Base-by-base conservation (phyloP, 2,329 filamentous ascomycete genomes). In the Fusarium begoniae region DNA sequence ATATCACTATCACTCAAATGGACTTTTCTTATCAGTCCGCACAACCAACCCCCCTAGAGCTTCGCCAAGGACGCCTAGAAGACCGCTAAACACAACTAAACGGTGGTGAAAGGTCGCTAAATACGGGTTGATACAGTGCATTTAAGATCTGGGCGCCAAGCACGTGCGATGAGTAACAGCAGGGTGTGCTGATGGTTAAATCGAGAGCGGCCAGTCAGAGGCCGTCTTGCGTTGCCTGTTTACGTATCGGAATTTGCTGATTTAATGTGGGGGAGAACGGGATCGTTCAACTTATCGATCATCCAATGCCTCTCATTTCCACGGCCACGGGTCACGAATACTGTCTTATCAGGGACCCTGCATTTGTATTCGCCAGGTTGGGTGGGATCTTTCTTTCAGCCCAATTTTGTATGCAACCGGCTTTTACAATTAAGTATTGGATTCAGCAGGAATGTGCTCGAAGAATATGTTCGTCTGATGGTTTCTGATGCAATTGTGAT, bases 201-300 rank as follows among this genome's bases (percentile, higher is more conserved):
- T 24, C 15, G 22, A 28, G 30, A 24, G 43, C 41, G 45, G 45
- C 77, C 78, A 79, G 74, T 79, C 37, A 79, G 73, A 77, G 61
- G 66, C 57, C 69, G 50, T 47, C n/a, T 57, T 59, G 22, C 54
- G 28, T 41, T 58, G 57, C 64, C 44, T 76, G 66, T 69, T 82
- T 83, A 83, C 81, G 80, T 82, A 82, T 79, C 81, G 77, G 73
- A 79, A 83, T 81, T 82, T 81, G 79, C 70, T 81, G 79, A 73
- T 66, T 70, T 26, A 47, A 73, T 68, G 70, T 74, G 72, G 69
- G 69, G 68, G 69, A 69, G 22, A 30, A 40, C 60, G 45, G 51
- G 26, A 38, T 50, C 30, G 28, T 32, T 65, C 35, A 62, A 68
- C 66, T 68, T 68, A 73, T 66, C 70, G 70, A 70, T 63, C 47